Percentiles rank a stretch among this genome's conserved stretches.
phyloP scores from a whole-genome alignment of 1,284 basidiomycete genomes.

The Rhodotorula sp. region DNA sequence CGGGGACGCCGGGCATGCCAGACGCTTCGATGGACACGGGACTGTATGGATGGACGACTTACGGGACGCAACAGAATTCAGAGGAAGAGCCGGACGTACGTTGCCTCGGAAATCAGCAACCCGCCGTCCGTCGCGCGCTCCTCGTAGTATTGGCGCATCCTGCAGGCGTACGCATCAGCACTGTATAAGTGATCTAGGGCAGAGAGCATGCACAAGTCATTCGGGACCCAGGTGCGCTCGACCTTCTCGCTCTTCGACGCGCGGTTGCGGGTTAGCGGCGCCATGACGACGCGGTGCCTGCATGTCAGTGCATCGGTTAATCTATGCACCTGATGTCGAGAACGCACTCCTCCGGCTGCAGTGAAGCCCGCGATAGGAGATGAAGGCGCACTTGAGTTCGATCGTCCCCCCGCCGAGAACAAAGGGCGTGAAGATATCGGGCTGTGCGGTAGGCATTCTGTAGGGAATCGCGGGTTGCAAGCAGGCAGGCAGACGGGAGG shows the following conservation, averaged over 20 bases:
- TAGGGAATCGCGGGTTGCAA: no score
- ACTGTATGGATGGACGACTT: not conserved
- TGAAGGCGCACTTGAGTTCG: constrained; percentile 11
- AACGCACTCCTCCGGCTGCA: not conserved
- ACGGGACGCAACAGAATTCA: not conserved
- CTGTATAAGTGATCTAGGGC: constrained; percentile 33
- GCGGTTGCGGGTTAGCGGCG: constrained; percentile 56
- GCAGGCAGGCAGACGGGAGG: not conserved
- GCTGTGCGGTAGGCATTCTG: not conserved
- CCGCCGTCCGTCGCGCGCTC: constrained; percentile 57
- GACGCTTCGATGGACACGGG: constrained; percentile 14
- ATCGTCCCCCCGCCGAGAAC: constrained; percentile 3
- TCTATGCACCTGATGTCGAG: no score
- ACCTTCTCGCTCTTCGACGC: constrained; percentile 36
- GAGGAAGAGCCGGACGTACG: constrained; percentile 51
- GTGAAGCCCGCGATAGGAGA: not conserved
- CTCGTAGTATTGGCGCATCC: constrained; percentile 53
- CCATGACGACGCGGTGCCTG: constrained; percentile 52
- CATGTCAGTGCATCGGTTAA: no score
- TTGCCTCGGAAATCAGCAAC: constrained; percentile 58
- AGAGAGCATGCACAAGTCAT: constrained; percentile 23
- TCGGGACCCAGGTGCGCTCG: constrained; percentile 1
- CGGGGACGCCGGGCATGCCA: constrained; percentile 38
- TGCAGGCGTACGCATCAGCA: not conserved
- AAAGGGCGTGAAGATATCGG: constrained; percentile 7